Evolutionary conservation across 768 basidiomycete genomes (phyloP).

Genomic region (Hygrocybe punicea): DNA sequence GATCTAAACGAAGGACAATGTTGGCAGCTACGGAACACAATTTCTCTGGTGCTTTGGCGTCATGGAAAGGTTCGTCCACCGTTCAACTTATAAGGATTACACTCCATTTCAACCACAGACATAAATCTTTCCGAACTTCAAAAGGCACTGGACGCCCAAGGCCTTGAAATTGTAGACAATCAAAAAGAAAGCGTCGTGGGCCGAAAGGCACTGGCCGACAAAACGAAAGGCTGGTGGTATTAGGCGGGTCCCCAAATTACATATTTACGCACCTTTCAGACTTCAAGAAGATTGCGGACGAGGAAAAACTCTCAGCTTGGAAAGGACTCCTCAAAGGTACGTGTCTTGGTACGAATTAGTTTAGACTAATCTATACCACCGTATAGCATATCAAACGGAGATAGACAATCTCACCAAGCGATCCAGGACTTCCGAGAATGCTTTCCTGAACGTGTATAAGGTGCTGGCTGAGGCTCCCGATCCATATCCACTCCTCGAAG

Average conservation of each 20-base stretch:
- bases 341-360: constrained; percentile 11
- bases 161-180: constrained; percentile 94
- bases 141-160: constrained; percentile 88
- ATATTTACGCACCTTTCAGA: constrained; percentile 47
- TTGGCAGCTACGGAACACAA: constrained; percentile 54
- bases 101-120: constrained; percentile 41
- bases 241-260: not conserved
- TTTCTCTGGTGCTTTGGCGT: constrained; percentile 87
- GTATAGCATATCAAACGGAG: constrained; percentile 87
- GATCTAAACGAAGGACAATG: constrained; percentile 2
- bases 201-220: constrained; percentile 90
- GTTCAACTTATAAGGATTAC: not conserved
- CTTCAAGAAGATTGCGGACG: constrained; percentile 92
- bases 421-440: constrained; percentile 88
- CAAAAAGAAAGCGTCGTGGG: constrained; percentile 97
- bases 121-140: constrained; percentile 89
- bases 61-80: constrained; percentile 76
- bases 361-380: not conserved
- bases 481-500: constrained; percentile 94
- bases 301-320: constrained; percentile 82
- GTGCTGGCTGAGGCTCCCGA: constrained; percentile 95
- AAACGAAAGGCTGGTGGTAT: constrained; percentile 78
- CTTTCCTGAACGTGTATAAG: constrained; percentile 96
- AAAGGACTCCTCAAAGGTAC: constrained; percentile 86
- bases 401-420: constrained; percentile 94